Conservation (phyloP, 257 asterid genomes). For the Plantago elongata region DNA sequence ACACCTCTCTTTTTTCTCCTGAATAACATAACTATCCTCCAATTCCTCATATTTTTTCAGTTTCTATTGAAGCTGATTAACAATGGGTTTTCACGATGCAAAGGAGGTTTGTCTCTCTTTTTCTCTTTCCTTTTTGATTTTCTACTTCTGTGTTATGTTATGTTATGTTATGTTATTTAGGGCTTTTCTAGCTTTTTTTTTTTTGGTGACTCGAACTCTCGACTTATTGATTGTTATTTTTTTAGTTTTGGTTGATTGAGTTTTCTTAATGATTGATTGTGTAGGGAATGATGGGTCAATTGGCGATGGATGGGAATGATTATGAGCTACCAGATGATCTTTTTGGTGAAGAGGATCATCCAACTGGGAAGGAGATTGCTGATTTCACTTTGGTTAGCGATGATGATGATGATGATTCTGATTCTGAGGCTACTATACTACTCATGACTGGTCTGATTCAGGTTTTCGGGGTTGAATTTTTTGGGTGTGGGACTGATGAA, state of each 20-base stretch:
- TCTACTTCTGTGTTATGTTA: background rate
- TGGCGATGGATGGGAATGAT: conserved; percentile 1
- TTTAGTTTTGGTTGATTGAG: no score
- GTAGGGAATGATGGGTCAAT: background rate
- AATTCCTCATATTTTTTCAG: background rate
- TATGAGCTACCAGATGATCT: background rate
- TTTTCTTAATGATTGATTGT: background rate
- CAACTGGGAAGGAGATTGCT: background rate
- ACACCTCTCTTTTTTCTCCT: background rate
- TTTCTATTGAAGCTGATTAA: background rate
- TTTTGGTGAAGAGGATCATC: background rate
- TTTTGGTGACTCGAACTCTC: no score
- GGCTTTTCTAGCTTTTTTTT: background rate
- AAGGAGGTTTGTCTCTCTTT: background rate
- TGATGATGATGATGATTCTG: background rate
- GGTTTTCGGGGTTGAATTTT: conserved; percentile 4
- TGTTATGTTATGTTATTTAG: background rate
- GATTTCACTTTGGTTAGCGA: background rate
- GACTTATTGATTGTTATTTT: no score
- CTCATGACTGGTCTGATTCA: background rate
- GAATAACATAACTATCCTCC: background rate
- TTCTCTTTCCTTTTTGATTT: background rate
- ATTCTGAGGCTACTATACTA: background rate
- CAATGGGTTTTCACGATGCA: background rate
- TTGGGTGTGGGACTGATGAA: background rate